Conservation (phyloP, 1,284 basidiomycete genomes). For the Pascua sp. region DNA sequence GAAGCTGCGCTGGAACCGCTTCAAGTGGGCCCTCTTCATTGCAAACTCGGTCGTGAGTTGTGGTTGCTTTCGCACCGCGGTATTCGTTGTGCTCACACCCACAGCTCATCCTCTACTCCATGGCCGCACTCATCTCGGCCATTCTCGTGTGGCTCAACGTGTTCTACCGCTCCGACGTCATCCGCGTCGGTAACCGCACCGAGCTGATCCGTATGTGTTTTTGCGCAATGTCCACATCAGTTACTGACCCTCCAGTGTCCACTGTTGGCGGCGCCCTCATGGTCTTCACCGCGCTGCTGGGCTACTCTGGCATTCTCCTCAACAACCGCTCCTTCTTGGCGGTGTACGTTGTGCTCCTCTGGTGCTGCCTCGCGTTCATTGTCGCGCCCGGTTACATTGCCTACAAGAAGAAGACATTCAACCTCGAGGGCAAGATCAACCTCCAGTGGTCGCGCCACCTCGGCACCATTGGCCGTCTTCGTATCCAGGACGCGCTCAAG, state of each 20-base stretch:
- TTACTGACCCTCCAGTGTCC: slow-evolving; percentile 51
- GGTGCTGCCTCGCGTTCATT: slow-evolving; percentile 62
- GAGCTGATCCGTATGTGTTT: slow-evolving; percentile 56
- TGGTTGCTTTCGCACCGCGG: not conserved
- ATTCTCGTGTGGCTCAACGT: slow-evolving; percentile 66
- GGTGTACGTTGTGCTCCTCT: slow-evolving; percentile 66
- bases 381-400: slow-evolving; percentile 66
- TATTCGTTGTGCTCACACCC: not conserved
- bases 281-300: slow-evolving; percentile 62
- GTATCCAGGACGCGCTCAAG: slow-evolving; percentile 61
- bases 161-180: slow-evolving; percentile 59
- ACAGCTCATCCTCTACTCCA: slow-evolving; percentile 57
- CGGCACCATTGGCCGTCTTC: slow-evolving; percentile 56
- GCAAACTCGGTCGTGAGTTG: slow-evolving; percentile 57
- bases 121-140: slow-evolving; percentile 57
- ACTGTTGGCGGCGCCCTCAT: slow-evolving; percentile 59
- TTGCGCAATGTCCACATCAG: not conserved
- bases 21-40: slow-evolving; percentile 64
- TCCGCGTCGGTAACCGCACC: slow-evolving; percentile 60
- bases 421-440: slow-evolving; percentile 70
- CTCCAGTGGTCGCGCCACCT: slow-evolving; percentile 62
- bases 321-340: slow-evolving; percentile 71
- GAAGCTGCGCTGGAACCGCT: slow-evolving; percentile 62
- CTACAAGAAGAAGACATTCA: slow-evolving; percentile 63
- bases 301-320: slow-evolving; percentile 64